These are phyloP conservation scores for Solanum ossicruentum DNA, from an alignment of 257 asterid species.

Conservation along the genomic window DNA sequence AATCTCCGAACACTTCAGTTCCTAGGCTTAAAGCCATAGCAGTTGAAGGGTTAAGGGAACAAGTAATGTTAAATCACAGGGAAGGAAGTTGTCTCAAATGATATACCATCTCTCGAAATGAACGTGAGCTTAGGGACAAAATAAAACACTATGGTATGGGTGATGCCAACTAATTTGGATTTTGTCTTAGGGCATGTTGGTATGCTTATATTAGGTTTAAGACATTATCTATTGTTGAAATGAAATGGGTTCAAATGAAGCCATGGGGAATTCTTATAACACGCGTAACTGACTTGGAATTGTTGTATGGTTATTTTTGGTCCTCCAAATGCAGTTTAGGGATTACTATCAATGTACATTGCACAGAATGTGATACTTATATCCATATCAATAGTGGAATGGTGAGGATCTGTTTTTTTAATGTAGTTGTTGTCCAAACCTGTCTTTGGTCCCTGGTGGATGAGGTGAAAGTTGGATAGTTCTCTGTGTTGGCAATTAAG, in stretches of 20 bases:
- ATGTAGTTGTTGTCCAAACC: neutral
- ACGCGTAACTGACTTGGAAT: neutral
- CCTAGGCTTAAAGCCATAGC: neutral
- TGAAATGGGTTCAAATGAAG: neutral
- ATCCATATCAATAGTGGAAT: neutral
- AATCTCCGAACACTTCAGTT: neutral
- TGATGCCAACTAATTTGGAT: neutral
- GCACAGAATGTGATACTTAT: neutral
- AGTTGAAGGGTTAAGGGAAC: neutral
- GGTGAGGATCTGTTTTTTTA: neutral
- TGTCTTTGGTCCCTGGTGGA: neutral
- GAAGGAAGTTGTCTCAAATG: neutral
- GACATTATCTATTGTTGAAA: neutral
- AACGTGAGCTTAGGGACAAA: neutral
- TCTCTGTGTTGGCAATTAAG: neutral
- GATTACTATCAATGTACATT: neutral
- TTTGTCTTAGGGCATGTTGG: neutral
- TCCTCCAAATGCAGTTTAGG: neutral
- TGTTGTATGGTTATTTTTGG: neutral
- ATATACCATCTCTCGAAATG: neutral
- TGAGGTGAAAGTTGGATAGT: neutral
- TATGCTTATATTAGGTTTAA: neutral
- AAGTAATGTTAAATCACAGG: neutral
- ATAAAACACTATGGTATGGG: neutral
- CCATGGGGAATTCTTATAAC: neutral